Evolutionary conservation across 2,329 filamentous ascomycete species (phyloP).

Genomic region (Myriosclerotinia curreyana): DNA sequence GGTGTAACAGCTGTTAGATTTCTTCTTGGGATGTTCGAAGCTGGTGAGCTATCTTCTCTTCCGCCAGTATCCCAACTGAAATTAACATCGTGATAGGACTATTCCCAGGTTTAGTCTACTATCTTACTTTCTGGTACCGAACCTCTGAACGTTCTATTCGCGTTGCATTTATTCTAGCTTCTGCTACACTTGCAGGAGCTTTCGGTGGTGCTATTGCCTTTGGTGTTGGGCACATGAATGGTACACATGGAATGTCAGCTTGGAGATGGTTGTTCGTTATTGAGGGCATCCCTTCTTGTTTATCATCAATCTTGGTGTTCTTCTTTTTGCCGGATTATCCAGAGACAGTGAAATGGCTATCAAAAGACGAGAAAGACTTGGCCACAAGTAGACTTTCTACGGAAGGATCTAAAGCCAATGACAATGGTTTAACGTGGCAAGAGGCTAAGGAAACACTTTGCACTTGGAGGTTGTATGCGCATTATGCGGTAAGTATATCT

Average conservation of each 20-base stretch:
- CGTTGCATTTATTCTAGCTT: constrained; percentile 37
- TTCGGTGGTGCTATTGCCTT: constrained; percentile 39
- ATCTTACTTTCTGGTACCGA: constrained; percentile 39
- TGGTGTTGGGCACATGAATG: constrained; percentile 37
- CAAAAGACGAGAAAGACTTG: constrained; percentile 44
- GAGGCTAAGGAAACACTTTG: constrained; percentile 48
- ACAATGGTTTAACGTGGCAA: constrained; percentile 46
- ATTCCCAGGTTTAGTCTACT: constrained; percentile 42
- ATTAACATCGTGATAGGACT: constrained; percentile 42
- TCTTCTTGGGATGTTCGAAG: constrained; percentile 50
- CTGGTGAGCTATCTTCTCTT: constrained; percentile 39
- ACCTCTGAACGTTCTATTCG: constrained; percentile 36
- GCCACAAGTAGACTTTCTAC: constrained; percentile 43
- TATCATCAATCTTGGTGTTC: constrained; percentile 45
- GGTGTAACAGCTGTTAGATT: constrained; percentile 47
- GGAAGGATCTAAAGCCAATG: constrained; percentile 44
- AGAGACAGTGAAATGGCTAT: constrained; percentile 47
- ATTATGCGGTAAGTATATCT: constrained; percentile 46
- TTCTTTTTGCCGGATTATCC: constrained; percentile 50
- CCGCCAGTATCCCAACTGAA: constrained; percentile 35
- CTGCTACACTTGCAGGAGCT: constrained; percentile 37
- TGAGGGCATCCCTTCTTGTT: constrained; percentile 45
- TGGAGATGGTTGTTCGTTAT: constrained; percentile 39
- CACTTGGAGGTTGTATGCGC: constrained; percentile 51
- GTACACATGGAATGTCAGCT: constrained; percentile 30